phyloP scores from a whole-genome alignment of 176 grass and related monocot species.

The Carex scoparia region DNA sequence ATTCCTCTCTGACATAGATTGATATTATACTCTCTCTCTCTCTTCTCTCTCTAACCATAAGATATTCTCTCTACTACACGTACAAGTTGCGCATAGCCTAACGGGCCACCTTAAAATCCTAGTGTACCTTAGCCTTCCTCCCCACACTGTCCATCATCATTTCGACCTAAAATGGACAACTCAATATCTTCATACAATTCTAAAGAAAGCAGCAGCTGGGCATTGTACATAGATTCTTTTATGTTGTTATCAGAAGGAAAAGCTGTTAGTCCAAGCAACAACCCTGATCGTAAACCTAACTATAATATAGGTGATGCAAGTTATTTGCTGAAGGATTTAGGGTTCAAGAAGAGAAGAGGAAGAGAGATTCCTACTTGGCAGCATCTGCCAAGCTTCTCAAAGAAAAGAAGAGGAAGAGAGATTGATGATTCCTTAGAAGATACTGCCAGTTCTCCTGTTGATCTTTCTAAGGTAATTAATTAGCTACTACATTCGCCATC shows the following conservation, averaged over 20 bases:
- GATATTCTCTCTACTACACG: background rate
- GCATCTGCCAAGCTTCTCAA: background rate
- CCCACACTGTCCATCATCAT: background rate
- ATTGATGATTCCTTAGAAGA: slow-evolving; percentile 51
- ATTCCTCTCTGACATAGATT: slow-evolving; percentile 6
- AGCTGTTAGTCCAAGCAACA: background rate
- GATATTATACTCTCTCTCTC: slow-evolving; percentile 8
- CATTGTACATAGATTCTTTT: slow-evolving; percentile 36
- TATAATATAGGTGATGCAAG: slow-evolving; percentile 40
- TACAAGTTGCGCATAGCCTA: slow-evolving; percentile 14
- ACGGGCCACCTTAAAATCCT: background rate
- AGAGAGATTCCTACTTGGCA: background rate
- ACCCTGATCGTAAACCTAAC: slow-evolving; percentile 14
- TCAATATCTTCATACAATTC: slow-evolving; percentile 19
- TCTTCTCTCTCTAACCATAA: background rate
- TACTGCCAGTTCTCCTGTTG: slow-evolving; percentile 52
- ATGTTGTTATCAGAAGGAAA: slow-evolving; percentile 16
- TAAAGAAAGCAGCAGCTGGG: slow-evolving; percentile 45
- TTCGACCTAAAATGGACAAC: slow-evolving; percentile 11
- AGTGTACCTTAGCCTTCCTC: background rate
- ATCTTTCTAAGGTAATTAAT: slow-evolving; percentile 35
- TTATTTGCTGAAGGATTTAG: slow-evolving; percentile 33
- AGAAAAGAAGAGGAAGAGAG: slow-evolving; percentile 36
- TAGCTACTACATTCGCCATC: background rate
- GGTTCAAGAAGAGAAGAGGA: slow-evolving; percentile 43